Evolutionary conservation across 768 basidiomycete species (phyloP), one percentile per base, ranked within the genome.

Genomic region (Pisolithus sp.): DNA sequence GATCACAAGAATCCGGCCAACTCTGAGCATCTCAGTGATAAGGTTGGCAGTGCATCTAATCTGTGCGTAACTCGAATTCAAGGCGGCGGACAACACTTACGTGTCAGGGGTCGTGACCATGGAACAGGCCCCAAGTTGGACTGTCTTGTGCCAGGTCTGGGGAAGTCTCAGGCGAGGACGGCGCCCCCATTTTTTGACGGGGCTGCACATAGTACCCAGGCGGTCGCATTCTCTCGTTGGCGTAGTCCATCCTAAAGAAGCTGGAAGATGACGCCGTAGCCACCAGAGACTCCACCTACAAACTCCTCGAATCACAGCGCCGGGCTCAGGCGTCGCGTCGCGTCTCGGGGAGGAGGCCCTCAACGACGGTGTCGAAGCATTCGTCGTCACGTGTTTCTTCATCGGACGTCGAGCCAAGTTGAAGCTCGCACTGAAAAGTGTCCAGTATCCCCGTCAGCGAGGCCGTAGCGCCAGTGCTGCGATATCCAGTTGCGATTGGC

Each of bases 281-380:
- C 10, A 31, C 21, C 37, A 36, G 23, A 39, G 17, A 23, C 21
- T 15, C 5, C 18, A 60, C 63, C 7, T 42, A 66, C 64, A 1
- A 54, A 31, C 39, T 59, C 50, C 18, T 51, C 30, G 7, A 43
- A 12, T 42, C 57, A 30, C 57, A 53, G 12, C 54, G 46, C 31
- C 49, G 57, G 18, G 59, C 55, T 53, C 64, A 65, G 7, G 61
- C 49, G 20, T 23, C 49, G 12, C 59, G 54, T 52, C 71, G 64
- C 13, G 63, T 64, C 40, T 76, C 70, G 15, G 68, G 63, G 20
- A 75, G 60, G 4, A 71, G 38, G 6, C 50, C 47, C 21, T 66
- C 63, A 40, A 74, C 68, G 24, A 59, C 54, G 12, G 59, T 49
- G 37, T 75, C 74, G 53, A 75, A 73, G 5, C 68, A 62, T 30